Base-by-base conservation (phyloP, 1,284 basidiomycete species). In the Apiotrichum montevideense region DNA sequence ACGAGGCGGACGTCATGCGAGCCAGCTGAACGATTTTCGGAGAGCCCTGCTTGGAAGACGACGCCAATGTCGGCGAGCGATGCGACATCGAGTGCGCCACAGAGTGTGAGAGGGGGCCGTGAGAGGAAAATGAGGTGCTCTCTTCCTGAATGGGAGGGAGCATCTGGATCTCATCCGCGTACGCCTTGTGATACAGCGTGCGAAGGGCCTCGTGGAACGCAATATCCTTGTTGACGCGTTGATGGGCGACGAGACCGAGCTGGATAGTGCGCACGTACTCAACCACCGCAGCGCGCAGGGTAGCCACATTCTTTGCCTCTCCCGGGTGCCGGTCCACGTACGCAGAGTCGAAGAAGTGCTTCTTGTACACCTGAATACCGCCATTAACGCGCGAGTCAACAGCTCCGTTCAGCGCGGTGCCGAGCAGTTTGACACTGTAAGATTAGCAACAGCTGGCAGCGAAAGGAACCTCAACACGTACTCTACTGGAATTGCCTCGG, bases 151-250 rank as follows among this genome's bases (percentile, higher is more conserved):
- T 32, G 0, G 62, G 58, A 15, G 71, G 70, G 6, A 72, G 58
- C 1, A 56, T 40, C 10, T 58, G 56, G 43, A 96, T 88, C 74
- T 98, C 94, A 32, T 92, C 90, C 1, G 85, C 77, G 77, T 93
- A 97, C 67, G 92, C 92, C 75, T 89, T 90, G 56, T 82, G 82
- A 80, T 93, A 97, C 76, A 96, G 87, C 66, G 84, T 85, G 73
- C 89, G 86, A 48, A 98, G 79, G 0, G 90, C 93, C 59, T 87
- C 86, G 70, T 98, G 93, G 82, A 98, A 97, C 3, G 86, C 83
- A 50, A 87, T 79, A 82, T 94, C 96, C 76, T 91, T 90, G 48
- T 96, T 78, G 54, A 85, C 81, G 1, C 85, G 85, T 14, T 51
- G 53, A 70, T 97, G 92, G 9, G 97, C 79, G 57, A 83, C 84